phyloP scores from a whole-genome alignment of 805 yeast species.

The Candida dajiaensis region DNA sequence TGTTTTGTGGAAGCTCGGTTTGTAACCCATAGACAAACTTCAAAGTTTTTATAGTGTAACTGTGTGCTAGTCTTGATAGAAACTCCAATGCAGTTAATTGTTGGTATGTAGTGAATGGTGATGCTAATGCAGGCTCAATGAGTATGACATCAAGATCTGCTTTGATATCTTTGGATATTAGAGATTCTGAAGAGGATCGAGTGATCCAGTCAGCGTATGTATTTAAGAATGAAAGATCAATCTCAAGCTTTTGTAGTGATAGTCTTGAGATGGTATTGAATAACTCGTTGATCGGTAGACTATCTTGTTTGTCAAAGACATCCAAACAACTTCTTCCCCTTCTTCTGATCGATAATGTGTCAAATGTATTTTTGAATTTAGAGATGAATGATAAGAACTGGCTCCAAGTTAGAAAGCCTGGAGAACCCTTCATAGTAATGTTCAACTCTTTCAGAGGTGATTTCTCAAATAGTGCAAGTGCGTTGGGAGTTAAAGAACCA shows the following conservation, averaged over 20 bases:
- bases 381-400: background rate
- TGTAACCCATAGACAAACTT: conserved; percentile 18
- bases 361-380: background rate
- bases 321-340: background rate
- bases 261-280: background rate
- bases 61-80: conserved; percentile 1
- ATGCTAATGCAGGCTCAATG: conserved; percentile 13
- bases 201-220: background rate
- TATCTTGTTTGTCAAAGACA: background rate
- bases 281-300: background rate
- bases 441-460: conserved; percentile 9
- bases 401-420: background rate
- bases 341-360: background rate
- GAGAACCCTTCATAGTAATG: conserved; percentile 3
- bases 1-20: conserved; percentile 11
- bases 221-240: background rate
- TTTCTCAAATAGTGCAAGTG: background rate
- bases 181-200: background rate
- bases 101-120: conserved; percentile 6
- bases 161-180: background rate
- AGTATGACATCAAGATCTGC: conserved; percentile 4
- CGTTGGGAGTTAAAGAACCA: background rate
- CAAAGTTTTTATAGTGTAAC: conserved; percentile 3
- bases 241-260: background rate
- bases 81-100: background rate